Evolutionary conservation across 2,329 filamentous ascomycete genomes (phyloP).

Genomic region (Stagonosporopsis cucurbitacearum): DNA sequence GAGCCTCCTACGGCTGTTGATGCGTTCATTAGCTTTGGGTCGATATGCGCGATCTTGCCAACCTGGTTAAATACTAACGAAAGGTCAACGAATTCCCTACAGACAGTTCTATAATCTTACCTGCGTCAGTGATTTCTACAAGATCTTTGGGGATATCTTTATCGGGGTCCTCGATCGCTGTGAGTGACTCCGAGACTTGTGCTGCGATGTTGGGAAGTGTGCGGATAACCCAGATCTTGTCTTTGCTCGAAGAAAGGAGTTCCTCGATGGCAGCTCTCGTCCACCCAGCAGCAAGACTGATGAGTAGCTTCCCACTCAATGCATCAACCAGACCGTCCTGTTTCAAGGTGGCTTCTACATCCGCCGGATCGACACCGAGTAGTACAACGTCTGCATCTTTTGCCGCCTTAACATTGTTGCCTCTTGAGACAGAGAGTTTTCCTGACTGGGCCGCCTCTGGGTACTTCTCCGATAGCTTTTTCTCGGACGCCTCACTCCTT

Average conservation of each 20-base stretch:
- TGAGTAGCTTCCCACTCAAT: conserved; percentile 55
- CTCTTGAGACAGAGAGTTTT: conserved; percentile 44
- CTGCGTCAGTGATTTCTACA: conserved; percentile 23
- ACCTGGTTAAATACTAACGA: conserved; percentile 31
- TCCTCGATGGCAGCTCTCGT: conserved; percentile 50
- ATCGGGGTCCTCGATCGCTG: conserved; percentile 37
- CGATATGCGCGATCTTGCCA: conserved; percentile 32
- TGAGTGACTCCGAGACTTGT: conserved; percentile 53
- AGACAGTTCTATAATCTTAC: too few species aligned
- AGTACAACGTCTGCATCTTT: conserved; percentile 52
- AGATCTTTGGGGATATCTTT: conserved; percentile 22
- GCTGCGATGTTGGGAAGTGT: conserved; percentile 57
- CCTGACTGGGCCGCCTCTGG: conserved; percentile 31
- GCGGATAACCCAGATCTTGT: conserved; percentile 45
- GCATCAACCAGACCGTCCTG: conserved; percentile 50
- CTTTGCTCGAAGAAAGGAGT: conserved; percentile 34
- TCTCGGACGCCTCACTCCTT: conserved; percentile 47
- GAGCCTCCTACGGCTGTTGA: conserved; percentile 40
- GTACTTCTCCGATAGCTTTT: conserved; percentile 44
- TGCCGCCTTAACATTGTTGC: conserved; percentile 47
- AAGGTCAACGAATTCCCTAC: too few species aligned
- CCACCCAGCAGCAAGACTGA: conserved; percentile 62
- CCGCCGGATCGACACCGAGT: conserved; percentile 56
- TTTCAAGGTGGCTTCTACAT: conserved; percentile 50
- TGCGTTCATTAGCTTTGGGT: conserved; percentile 34